These are phyloP conservation scores for Arabis alpina DNA, from an alignment of 345 rosid species.

Conservation along the genomic window DNA sequence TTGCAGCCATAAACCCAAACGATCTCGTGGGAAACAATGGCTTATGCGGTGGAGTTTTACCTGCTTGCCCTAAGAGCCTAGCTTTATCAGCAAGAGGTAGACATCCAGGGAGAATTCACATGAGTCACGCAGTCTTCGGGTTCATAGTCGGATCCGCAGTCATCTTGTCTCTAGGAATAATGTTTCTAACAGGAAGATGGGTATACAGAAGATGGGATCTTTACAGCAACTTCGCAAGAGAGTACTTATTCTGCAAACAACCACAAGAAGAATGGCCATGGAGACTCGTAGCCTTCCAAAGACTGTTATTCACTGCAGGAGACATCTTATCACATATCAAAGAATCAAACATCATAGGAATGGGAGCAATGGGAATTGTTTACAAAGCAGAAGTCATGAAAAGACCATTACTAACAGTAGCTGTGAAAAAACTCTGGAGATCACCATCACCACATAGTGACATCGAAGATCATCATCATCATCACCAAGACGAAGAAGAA, in stretches of 20 bases:
- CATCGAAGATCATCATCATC: slow-evolving; percentile 47
- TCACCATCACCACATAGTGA: slow-evolving; percentile 51
- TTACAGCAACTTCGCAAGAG: slow-evolving; percentile 52
- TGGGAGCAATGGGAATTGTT: slow-evolving; percentile 93
- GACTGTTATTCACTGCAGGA: slow-evolving; percentile 66
- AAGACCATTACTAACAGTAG: slow-evolving; percentile 60
- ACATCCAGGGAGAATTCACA: slow-evolving; percentile 47
- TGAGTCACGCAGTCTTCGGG: slow-evolving; percentile 60
- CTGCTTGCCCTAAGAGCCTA: slow-evolving; percentile 55
- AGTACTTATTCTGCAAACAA: slow-evolving; percentile 50
- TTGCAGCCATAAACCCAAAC: slow-evolving; percentile 62
- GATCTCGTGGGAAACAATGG: slow-evolving; percentile 76
- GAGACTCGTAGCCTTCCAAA: slow-evolving; percentile 85
- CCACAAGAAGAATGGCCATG: slow-evolving; percentile 86
- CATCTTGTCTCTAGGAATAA: slow-evolving; percentile 54
- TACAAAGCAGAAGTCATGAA: slow-evolving; percentile 83
- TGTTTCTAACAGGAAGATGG: slow-evolving; percentile 60
- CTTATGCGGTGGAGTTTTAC: slow-evolving; percentile 72
- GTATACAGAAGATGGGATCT: slow-evolving; percentile 74
- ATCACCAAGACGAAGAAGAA: slow-evolving; percentile 49
- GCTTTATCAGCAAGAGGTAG: slow-evolving; percentile 29
- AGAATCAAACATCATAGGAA: slow-evolving; percentile 81
- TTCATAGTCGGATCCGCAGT: slow-evolving; percentile 55
- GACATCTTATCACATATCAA: slow-evolving; percentile 76
- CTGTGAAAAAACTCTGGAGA: slow-evolving; percentile 94